Conservation (phyloP, 768 basidiomycete genomes). For the Pleurotus ostreatus region DNA sequence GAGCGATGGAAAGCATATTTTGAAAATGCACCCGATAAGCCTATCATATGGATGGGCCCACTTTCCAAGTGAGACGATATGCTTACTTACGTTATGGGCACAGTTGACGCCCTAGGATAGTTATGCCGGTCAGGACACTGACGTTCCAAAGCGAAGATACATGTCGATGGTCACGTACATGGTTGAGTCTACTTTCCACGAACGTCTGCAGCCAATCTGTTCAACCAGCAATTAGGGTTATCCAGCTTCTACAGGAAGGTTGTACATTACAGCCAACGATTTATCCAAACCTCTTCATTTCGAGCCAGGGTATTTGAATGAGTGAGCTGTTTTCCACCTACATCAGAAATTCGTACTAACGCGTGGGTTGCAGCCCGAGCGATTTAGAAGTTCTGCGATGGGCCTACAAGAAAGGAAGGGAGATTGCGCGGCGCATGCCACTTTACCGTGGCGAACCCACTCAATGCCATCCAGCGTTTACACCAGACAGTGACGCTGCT, state of each 20-base stretch:
- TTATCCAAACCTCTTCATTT: constrained; percentile 39
- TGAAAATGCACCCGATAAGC: constrained; percentile 48
- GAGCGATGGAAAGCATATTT: constrained; percentile 49
- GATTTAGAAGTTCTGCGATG: constrained; percentile 45
- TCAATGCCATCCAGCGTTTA: neutral
- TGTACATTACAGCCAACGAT: constrained; percentile 44
- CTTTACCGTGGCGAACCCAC: neutral
- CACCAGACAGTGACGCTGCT: neutral
- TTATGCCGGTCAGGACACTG: neutral
- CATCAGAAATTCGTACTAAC: neutral
- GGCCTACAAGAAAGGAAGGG: constrained; percentile 52
- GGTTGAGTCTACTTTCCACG: too few species aligned
- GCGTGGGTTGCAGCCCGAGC: constrained; percentile 23
- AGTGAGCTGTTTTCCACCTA: constrained; percentile 25
- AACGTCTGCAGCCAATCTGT: too few species aligned
- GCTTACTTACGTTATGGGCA: too few species aligned
- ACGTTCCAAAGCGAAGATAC: neutral
- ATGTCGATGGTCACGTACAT: neutral
- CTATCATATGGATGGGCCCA: constrained; percentile 27
- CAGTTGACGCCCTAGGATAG: neutral
- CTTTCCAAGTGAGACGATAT: too few species aligned
- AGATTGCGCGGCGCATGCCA: constrained; percentile 45
- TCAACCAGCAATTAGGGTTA: constrained; percentile 27
- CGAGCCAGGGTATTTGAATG: constrained; percentile 40
- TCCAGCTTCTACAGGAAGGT: constrained; percentile 41